Base-by-base conservation (phyloP, 2,329 filamentous ascomycete genomes). In the Bretziella fagacearum region DNA sequence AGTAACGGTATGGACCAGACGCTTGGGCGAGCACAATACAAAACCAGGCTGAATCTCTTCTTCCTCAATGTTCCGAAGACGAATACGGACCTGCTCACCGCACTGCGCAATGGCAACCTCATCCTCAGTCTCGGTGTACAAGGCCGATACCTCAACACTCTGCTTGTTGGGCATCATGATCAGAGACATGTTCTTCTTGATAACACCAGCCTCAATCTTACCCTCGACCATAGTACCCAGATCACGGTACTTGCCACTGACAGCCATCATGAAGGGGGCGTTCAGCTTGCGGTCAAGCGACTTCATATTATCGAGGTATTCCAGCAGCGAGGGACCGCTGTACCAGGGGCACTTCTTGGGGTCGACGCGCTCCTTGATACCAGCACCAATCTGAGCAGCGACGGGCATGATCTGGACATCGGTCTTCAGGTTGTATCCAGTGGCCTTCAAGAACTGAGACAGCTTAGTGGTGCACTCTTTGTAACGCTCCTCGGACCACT, bases 261-360 rank as follows among this genome's bases (percentile, higher is more conserved):
- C 73, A 6, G 91, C 84, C 87, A 98, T 95, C 91, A 98, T 96
- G 72, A 98, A 96, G 7, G 91, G 89, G 2, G 91, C 91, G 56
- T 94, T 94, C 56, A 95, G 66, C 70, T 96, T 98, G 56, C 91
- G 84, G 63, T 98, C 89, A 32, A 95, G 74, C 10, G 89, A 78
- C 57, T 81, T 78, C 84, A 96, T 95, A 59, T 75, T 70, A 61
- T 95, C 89, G n/a, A 98, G 77, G 63, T 87, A 95, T 63, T 96
- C 89, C 17, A 98, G 78, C 40, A 98, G 74, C 17, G 87, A 91
- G 7, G 89, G 89, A 0, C 87, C 86, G 33, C 84, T 71, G 60
- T 85, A 93, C 84, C 86, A 98, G 6, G 84, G 74, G 33, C 76
- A 79, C 3, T 84, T 54, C 2, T 78, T 79, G 59, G 81, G 78